phyloP scores from a whole-genome alignment of 352 stramenopile species.

The Phytophthora pistaciae region DNA sequence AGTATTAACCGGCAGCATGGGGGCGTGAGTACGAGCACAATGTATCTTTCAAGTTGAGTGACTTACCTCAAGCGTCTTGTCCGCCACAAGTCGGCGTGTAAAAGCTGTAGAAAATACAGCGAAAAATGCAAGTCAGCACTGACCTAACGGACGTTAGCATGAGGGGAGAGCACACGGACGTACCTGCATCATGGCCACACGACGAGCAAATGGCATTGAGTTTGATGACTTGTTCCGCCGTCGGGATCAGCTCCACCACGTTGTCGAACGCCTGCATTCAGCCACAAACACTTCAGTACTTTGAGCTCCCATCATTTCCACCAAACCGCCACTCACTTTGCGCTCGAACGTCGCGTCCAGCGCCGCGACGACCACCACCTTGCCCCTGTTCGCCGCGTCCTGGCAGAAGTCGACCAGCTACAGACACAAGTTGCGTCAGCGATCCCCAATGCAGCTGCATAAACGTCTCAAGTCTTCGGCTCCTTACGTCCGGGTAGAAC shows the following conservation, averaged over 20 bases:
- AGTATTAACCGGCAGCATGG: neutral
- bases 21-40: neutral
- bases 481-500: slow-evolving; percentile 81
- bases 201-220: slow-evolving; percentile 86
- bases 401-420: slow-evolving; percentile 84
- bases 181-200: slow-evolving; percentile 79
- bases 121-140: neutral
- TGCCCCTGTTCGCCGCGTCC: slow-evolving; percentile 70
- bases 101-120: slow-evolving; percentile 50
- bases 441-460: neutral
- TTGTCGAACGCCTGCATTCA: slow-evolving; percentile 68
- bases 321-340: slow-evolving; percentile 43
- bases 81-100: slow-evolving; percentile 73
- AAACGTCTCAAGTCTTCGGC: neutral
- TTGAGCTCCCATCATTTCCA: neutral
- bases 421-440: neutral
- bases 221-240: slow-evolving; percentile 84
- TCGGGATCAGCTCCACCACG: slow-evolving; percentile 77
- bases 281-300: slow-evolving; percentile 6
- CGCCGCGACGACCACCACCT: slow-evolving; percentile 82
- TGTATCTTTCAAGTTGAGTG: neutral
- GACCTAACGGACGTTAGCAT: neutral
- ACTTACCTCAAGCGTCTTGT: slow-evolving; percentile 75
- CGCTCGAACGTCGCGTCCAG: slow-evolving; percentile 83
- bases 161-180: neutral